phyloP scores from a whole-genome alignment of 352 stramenopile genomes.

The Globisporangium paddicum region DNA sequence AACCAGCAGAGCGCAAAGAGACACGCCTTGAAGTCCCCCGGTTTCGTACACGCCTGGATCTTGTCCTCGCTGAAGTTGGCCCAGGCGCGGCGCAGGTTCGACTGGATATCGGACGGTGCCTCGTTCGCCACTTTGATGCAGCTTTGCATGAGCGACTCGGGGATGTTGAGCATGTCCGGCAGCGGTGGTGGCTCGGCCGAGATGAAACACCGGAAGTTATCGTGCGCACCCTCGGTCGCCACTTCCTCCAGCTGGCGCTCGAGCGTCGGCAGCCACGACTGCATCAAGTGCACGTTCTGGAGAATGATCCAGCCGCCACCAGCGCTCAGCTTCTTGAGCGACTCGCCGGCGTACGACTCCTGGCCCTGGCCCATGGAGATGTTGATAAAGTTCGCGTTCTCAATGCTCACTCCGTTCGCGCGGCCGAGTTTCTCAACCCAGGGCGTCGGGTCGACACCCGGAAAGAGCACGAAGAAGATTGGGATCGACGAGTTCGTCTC shows the following conservation, averaged over 20 bases:
- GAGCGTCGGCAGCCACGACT: conserved; percentile 92
- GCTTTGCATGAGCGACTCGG: conserved; percentile 93
- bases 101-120: conserved; percentile 94
- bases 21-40: conserved; percentile 91
- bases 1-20: conserved; percentile 95
- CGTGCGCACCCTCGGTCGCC: conserved; percentile 84
- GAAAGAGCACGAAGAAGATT: conserved; percentile 96
- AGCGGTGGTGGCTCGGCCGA: conserved; percentile 92
- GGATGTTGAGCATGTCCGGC: conserved; percentile 95
- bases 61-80: conserved; percentile 92
- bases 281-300: conserved; percentile 96
- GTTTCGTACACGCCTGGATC: conserved; percentile 83
- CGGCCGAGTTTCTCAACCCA: conserved; percentile 92
- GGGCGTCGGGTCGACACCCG: conserved; percentile 92
- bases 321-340: conserved; percentile 88
- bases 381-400: conserved; percentile 96
- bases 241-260: conserved; percentile 92
- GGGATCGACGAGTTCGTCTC: conserved; percentile 91
- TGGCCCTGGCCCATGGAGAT: conserved; percentile 93
- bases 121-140: conserved; percentile 97
- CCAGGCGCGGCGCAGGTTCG: conserved; percentile 92
- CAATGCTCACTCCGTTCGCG: conserved; percentile 84
- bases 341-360: conserved; percentile 90
- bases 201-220: conserved; percentile 96
- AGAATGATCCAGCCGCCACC: conserved; percentile 95